These are phyloP conservation scores for Metschnikowia sp. DNA, from an alignment of 805 yeast genomes.

Conservation along the genomic window DNA sequence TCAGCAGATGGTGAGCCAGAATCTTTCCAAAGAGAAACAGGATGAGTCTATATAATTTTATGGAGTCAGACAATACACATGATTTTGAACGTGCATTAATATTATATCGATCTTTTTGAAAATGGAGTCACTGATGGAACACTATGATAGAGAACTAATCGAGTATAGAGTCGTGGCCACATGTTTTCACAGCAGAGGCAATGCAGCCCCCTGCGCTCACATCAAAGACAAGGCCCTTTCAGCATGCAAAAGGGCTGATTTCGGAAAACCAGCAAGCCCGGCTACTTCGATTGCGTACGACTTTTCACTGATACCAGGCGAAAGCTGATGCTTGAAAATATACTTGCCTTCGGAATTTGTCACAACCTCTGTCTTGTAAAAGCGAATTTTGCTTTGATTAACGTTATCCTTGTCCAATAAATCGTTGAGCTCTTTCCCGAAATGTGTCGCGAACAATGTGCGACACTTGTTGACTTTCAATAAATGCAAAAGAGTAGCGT, in stretches of 20 bases:
- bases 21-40: slow-evolving; percentile 7
- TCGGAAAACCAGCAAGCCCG: slow-evolving; percentile 74
- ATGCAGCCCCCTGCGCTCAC: neutral
- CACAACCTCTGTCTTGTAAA: slow-evolving; percentile 31
- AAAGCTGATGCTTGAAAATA: slow-evolving; percentile 53
- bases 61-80: too few relatives aligned
- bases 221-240: slow-evolving; percentile 22
- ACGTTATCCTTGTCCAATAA: slow-evolving; percentile 33
- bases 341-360: slow-evolving; percentile 22
- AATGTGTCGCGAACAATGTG: slow-evolving; percentile 88
- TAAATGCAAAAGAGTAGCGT: slow-evolving; percentile 63
- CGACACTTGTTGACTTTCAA: slow-evolving; percentile 56
- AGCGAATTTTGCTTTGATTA: slow-evolving; percentile 25
- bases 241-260: slow-evolving; percentile 54
- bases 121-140: too few relatives aligned
- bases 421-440: slow-evolving; percentile 41
- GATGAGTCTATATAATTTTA: neutral
- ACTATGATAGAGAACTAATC: too few relatives aligned
- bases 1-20: slow-evolving; percentile 17
- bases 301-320: slow-evolving; percentile 64
- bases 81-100: too few relatives aligned
- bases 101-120: too few relatives aligned
- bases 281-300: slow-evolving; percentile 82
- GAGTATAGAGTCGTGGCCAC: too few relatives aligned
- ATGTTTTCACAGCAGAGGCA: too few relatives aligned